Evolutionary conservation across 2,329 filamentous ascomycete genomes (phyloP), one percentile per base, ranked within the genome.

Genomic region (Mariannaea elegans): DNA sequence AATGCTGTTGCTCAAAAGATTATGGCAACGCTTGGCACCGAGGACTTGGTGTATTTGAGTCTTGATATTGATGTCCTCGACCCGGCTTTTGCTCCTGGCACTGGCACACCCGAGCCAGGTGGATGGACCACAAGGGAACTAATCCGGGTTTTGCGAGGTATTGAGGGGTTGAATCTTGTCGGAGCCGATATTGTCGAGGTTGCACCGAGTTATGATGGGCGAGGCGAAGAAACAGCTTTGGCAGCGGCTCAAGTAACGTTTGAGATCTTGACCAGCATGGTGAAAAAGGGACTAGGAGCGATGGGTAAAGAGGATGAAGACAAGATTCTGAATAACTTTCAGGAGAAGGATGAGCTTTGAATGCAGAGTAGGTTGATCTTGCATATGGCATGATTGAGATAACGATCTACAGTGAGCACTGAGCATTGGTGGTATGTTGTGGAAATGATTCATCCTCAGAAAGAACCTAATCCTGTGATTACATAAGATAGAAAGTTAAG

Each of bases 111-210:
- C 0, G 92, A 95, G 77, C 89, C 91, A 0, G 92, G 92, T 61
- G 92, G 92, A 24, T 95, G 92, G 92, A 94, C 90, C 3, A 93
- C 90, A 18, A 81, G 92, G 42, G 92, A 96, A 78, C 78, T 96
- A 67, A 93, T 94, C 64, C 81, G 89, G 8, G 91, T 95, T 56
- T 75, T 96, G 71, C 81, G 92, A 38, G 91, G 90, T 0, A 84
- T 96, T 29, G 92, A 95, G 77, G 84, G 80, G 0, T 75, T 96
- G 74, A 95, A 96, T 71, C 79, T 96, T 5, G 90, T 95, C 2
- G 92, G 91, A 1, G 92, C 91, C 0, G 92, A 95, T 76, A 84
- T 95, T 49, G 92, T 96, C 6, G 92, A 96, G 80, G 92, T 95
- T 8, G 86, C 88, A 36, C 92, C 92, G 0, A 90, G 89, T 18